phyloP scores from a whole-genome alignment of 192 early-diverging fungal genomes.

The Phlyctochytrium planicorne region DNA sequence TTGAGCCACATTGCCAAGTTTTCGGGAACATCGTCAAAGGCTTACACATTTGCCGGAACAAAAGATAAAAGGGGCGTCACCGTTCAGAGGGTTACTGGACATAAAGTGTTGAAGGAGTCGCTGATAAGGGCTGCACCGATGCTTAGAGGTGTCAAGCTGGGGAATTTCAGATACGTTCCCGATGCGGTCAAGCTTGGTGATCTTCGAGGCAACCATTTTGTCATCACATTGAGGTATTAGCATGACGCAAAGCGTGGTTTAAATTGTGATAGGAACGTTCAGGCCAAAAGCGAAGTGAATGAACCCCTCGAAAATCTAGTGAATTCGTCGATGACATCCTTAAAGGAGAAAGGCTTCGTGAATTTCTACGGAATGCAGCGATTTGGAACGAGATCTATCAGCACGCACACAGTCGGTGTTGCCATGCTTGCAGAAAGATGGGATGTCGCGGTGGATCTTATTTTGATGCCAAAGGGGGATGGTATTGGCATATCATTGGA shows the following conservation, averaged over 20 bases:
- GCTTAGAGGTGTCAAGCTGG: slow-evolving; percentile 9
- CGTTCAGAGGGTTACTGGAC: slow-evolving; percentile 75
- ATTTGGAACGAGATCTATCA: slow-evolving; percentile 83
- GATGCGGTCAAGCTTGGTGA: slow-evolving; percentile 79
- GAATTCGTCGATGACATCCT: slow-evolving; percentile 58
- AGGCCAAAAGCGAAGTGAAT: background rate
- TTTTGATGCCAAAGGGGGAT: slow-evolving; percentile 78
- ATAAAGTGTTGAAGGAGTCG: slow-evolving; percentile 54
- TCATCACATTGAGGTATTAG: slow-evolving; percentile 67
- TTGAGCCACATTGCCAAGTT: slow-evolving; percentile 59
- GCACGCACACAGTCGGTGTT: slow-evolving; percentile 79
- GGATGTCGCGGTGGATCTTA: slow-evolving; percentile 70
- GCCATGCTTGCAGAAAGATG: slow-evolving; percentile 72
- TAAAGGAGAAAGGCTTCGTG: slow-evolving; percentile 80
- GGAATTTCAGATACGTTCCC: slow-evolving; percentile 46
- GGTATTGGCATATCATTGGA: slow-evolving; percentile 39
- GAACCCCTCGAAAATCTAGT: slow-evolving; percentile 23
- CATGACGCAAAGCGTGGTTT: background rate
- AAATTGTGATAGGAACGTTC: background rate
- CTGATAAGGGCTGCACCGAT: slow-evolving; percentile 34
- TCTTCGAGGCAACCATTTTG: slow-evolving; percentile 86
- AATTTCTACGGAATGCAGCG: slow-evolving; percentile 99
- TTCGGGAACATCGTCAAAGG: slow-evolving; percentile 35
- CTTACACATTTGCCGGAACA: slow-evolving; percentile 85
- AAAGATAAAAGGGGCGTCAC: slow-evolving; percentile 95